Base-by-base conservation (phyloP, 805 yeast genomes). In the Kodamaea kakaduensis region DNA sequence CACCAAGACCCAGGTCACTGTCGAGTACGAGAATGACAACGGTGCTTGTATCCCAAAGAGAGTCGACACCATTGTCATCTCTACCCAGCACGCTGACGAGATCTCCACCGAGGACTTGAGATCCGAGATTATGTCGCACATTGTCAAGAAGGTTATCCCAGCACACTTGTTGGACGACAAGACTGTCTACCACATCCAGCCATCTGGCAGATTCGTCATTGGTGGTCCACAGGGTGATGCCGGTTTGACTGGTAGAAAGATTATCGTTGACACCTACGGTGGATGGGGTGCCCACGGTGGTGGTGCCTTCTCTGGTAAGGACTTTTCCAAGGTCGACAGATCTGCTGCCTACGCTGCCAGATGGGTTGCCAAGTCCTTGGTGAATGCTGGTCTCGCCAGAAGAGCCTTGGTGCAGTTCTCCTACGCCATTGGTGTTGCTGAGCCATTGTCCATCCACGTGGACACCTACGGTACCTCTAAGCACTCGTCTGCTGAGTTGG, bases 221-320 rank as follows among this genome's bases (percentile, higher is more conserved):
- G 98, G 98, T 75, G 98, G 98, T 68, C 98, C 98, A 54, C 98
- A 93, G 73, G 98, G 98, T 80, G 98, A 93, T 67, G 98, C 98
- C 51, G 98, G 98, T 77, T 75, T 93, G 63, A 93, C 98, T 52
- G 98, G 98, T 69, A 87, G 98, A 77, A 93, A 93, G 78, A 93
- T 93, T 69, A 93, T 93, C 59, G 98, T 93, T 64, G 98, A 93
- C 71, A 95, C 98, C 49, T 93, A 93, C 75, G 98, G 98, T 76
- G 98, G 98, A 60, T 94, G 98, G 94, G 97, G 98, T 72, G 97
- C 98, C 60, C 98, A 93, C 78, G 98, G 98, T 73, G 98, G 98
- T 78, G 98, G 98, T 78, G 98, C 98, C 48, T 93, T 93, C 88
- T 84, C 96, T 48, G 98, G 98, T 71, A 93, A 93, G 78, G 98